Percentiles rank a stretch among this genome's conserved stretches.
phyloP scores from a whole-genome alignment of 2,329 filamentous ascomycete genomes.

The Ophiostoma piceae region DNA sequence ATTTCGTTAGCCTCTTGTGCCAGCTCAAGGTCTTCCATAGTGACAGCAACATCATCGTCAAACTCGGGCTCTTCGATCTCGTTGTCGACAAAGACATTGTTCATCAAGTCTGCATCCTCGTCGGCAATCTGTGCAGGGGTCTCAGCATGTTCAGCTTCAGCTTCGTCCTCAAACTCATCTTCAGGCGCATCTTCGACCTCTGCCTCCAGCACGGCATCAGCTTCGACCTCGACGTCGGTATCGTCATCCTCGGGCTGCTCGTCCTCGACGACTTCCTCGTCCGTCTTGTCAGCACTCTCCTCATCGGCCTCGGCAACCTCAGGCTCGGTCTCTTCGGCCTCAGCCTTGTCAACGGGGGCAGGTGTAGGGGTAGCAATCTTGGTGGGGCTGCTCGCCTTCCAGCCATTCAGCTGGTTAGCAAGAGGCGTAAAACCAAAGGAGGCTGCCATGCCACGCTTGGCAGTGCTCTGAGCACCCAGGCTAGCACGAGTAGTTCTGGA shows the following conservation, averaged over 20 bases:
- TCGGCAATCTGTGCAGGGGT: constrained; percentile 8
- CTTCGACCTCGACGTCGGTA: background rate
- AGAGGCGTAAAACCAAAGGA: constrained; percentile 58
- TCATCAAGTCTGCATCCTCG: constrained; percentile 14
- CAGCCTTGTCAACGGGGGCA: background rate
- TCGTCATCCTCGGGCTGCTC: constrained; percentile 14
- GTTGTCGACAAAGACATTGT: constrained; percentile 25
- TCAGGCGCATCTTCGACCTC: background rate
- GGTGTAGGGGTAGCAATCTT: constrained; percentile 32
- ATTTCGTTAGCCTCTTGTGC: constrained; percentile 56
- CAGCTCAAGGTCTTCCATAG: constrained; percentile 53
- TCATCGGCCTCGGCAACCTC: constrained; percentile 19
- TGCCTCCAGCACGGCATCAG: background rate
- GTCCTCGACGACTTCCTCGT: constrained; percentile 30
- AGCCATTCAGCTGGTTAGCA: constrained; percentile 55
- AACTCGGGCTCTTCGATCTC: constrained; percentile 37
- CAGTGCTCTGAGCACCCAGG: constrained; percentile 31
- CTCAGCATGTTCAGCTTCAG: constrained; percentile 23
- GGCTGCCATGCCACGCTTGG: constrained; percentile 29
- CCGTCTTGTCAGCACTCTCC: constrained; percentile 24
- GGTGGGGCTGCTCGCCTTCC: constrained; percentile 56
- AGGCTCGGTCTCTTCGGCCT: constrained; percentile 28
- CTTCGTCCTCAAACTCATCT: constrained; percentile 24
- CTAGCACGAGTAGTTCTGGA: constrained; percentile 8
- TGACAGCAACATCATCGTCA: constrained; percentile 45